phyloP scores from a whole-genome alignment of 768 basidiomycete species.

The Boletus sp. region DNA sequence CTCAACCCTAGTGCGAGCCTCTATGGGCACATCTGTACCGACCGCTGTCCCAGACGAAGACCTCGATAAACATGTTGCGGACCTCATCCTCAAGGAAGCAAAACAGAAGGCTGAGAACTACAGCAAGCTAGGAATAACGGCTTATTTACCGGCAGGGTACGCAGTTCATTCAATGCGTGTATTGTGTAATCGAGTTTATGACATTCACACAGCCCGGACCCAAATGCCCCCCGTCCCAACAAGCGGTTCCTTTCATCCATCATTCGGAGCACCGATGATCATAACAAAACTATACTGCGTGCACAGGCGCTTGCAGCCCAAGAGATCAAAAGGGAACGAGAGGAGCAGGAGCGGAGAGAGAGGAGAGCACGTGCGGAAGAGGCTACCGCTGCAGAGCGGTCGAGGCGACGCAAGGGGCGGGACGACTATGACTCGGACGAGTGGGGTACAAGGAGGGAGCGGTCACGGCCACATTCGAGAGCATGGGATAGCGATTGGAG shows the following conservation, averaged over 20 bases:
- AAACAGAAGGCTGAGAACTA: conserved; percentile 87
- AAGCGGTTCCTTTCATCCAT: conserved; percentile 83
- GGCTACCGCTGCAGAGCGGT: conserved; percentile 65
- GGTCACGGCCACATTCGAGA: conserved; percentile 41
- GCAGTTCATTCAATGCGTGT: conserved; percentile 33
- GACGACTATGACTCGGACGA: conserved; percentile 27
- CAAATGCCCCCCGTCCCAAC: conserved; percentile 74
- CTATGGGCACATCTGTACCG: conserved; percentile 66
- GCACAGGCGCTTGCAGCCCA: conserved; percentile 72
- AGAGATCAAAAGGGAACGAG: conserved; percentile 65
- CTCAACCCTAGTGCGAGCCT: conserved; percentile 73
- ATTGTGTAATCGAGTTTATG: not conserved
- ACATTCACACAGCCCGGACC: conserved; percentile 50
- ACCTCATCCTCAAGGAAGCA: conserved; percentile 89
- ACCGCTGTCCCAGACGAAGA: conserved; percentile 72
- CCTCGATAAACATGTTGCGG: conserved; percentile 88
- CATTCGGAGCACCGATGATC: conserved; percentile 92
- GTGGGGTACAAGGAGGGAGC: conserved; percentile 42
- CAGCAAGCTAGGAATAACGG: conserved; percentile 70
- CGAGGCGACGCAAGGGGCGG: conserved; percentile 39
- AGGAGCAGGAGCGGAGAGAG: conserved; percentile 64
- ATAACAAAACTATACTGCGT: conserved; percentile 82
- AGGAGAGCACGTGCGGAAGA: conserved; percentile 70
- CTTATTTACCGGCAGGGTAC: conserved; percentile 60
- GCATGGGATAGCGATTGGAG: conserved; percentile 46